Percentiles rank a stretch among this genome's conserved stretches.
These are phyloP conservation scores for Coemansia sp. DNA, from an alignment of 371 early-diverging fungal species.

Conservation along the genomic window DNA sequence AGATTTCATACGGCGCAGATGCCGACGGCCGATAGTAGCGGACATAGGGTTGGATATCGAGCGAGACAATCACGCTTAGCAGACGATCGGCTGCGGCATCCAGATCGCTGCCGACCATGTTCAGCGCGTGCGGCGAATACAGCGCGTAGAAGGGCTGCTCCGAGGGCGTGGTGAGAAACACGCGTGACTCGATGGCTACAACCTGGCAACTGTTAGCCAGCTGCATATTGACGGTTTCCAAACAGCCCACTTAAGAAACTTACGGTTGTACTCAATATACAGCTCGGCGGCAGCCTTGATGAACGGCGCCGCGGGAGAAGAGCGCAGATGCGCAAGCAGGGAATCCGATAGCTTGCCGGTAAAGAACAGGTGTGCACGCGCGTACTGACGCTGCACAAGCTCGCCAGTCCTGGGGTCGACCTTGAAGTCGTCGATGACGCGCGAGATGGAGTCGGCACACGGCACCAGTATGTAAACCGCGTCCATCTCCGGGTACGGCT, in stretches of 20 bases:
- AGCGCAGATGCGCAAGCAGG: conserved; percentile 60
- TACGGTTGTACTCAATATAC: conserved; percentile 65
- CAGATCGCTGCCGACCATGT: conserved; percentile 34
- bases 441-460: conserved; percentile 70
- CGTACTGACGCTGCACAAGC: conserved; percentile 54
- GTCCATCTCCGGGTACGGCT: conserved; percentile 68
- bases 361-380: conserved; percentile 76
- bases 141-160: conserved; percentile 52
- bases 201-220: not conserved
- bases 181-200: conserved; percentile 59
- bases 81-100: conserved; percentile 57
- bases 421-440: conserved; percentile 80
- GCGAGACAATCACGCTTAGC: conserved; percentile 45
- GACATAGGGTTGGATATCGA: conserved; percentile 59
- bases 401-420: conserved; percentile 1
- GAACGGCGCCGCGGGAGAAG: conserved; percentile 60
- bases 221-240: too few species aligned
- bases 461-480: conserved; percentile 91
- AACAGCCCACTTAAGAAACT: not conserved
- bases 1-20: not conserved
- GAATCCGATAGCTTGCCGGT: conserved; percentile 61
- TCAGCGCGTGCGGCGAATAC: conserved; percentile 51
- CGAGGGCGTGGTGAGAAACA: conserved; percentile 60
- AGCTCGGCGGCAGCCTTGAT: conserved; percentile 69
- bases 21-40: conserved; percentile 54